Percentiles rank a stretch among this genome's conserved stretches.
Conservation (phyloP, 306 rosid genomes). For the Fragaria iinumae region DNA sequence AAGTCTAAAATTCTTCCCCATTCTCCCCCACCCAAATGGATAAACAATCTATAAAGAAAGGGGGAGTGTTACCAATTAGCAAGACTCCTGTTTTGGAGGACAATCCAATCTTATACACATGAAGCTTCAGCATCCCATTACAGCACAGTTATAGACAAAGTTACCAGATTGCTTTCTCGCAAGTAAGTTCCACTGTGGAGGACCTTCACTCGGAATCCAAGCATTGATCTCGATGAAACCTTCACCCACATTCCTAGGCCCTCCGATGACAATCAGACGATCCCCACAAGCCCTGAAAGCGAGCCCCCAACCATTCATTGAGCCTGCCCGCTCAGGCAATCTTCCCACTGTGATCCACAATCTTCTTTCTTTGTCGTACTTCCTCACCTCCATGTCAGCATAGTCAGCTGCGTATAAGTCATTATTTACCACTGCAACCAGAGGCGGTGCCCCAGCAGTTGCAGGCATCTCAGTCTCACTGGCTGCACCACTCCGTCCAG, state of each 20-base stretch:
- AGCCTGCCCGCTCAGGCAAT: conserved; percentile 71
- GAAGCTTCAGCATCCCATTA: conserved; percentile 86
- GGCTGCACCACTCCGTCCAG: conserved; percentile 51
- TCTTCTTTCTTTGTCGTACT: conserved; percentile 54
- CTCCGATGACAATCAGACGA: conserved; percentile 82
- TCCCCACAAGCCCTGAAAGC: conserved; percentile 93
- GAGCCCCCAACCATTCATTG: conserved; percentile 97
- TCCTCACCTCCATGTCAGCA: conserved; percentile 83
- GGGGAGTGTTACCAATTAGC: conserved; percentile 71
- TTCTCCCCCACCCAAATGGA: conserved; percentile 38
- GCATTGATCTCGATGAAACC: conserved; percentile 83
- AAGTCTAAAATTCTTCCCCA: conserved; percentile 49
- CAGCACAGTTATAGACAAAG: conserved; percentile 97
- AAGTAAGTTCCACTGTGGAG: conserved; percentile 81
- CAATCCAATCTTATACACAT: conserved; percentile 43
- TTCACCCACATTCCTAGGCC: conserved; percentile 69
- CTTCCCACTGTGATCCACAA: conserved; percentile 67
- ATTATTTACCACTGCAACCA: conserved; percentile 81
- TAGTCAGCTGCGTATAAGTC: conserved; percentile 84
- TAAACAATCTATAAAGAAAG: conserved; percentile 33
- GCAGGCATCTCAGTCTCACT: conserved; percentile 57
- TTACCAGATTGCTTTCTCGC: conserved; percentile 65
- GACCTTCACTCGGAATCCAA: conserved; percentile 93
- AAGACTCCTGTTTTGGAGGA: conserved; percentile 46
- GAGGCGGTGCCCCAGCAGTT: conserved; percentile 80